Conservation (phyloP, 352 stramenopile species). For the Pythium biforme region DNA sequence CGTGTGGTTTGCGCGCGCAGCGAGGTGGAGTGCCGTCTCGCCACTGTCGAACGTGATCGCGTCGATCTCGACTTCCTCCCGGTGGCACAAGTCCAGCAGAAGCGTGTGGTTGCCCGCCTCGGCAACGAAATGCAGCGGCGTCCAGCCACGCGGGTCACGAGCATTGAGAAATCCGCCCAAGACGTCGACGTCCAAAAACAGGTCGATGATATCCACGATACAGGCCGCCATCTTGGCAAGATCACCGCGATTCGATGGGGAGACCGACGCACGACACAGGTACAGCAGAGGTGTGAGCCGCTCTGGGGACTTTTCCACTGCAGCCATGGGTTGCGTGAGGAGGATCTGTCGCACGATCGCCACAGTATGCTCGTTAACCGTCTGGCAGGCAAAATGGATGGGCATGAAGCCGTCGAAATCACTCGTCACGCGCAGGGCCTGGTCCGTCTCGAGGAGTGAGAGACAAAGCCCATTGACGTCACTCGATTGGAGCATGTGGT, state of each 20-base stretch:
- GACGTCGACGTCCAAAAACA: constrained; percentile 61
- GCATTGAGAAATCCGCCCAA: constrained; percentile 51
- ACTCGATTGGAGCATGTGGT: constrained; percentile 49
- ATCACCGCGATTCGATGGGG: background rate
- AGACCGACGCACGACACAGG: constrained; percentile 38
- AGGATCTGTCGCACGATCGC: constrained; percentile 52
- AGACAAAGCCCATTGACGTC: constrained; percentile 53
- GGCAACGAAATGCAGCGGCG: constrained; percentile 50
- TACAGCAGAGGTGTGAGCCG: constrained; percentile 47
- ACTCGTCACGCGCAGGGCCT: constrained; percentile 35
- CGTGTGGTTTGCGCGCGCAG: constrained; percentile 32
- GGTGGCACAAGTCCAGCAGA: constrained; percentile 34
- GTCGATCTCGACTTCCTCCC: constrained; percentile 38
- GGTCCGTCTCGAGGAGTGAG: constrained; percentile 33
- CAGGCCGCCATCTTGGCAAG: constrained; percentile 18
- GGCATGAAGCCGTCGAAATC: constrained; percentile 49
- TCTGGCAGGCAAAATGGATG: constrained; percentile 66
- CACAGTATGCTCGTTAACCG: constrained; percentile 43
- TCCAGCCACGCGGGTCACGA: constrained; percentile 43
- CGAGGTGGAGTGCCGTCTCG: constrained; percentile 64
- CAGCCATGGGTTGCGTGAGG: constrained; percentile 31
- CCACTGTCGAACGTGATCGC: constrained; percentile 32
- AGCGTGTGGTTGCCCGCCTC: constrained; percentile 51
- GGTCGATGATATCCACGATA: constrained; percentile 36
- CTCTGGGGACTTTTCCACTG: constrained; percentile 35